Evolutionary conservation across 2,329 filamentous ascomycete species (phyloP), one percentile per base, ranked within the genome.

Genomic region (Aspergillus ruber): DNA sequence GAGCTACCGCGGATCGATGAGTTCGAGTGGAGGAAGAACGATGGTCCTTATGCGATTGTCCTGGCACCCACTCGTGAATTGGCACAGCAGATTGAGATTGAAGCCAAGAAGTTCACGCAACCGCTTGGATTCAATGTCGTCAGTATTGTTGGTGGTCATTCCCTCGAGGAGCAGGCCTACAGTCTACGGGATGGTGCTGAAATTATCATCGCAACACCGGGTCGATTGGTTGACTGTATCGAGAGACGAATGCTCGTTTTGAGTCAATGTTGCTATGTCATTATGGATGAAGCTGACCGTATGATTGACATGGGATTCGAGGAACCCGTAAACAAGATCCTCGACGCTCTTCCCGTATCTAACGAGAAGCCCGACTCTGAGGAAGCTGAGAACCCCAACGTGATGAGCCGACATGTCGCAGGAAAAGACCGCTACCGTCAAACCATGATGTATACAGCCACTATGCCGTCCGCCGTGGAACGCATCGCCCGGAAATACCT

Each of bases 361-460:
- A 97, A 98, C 69, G 88, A 95, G 69, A 98, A 97, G 69, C 93
- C 93, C 0, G 93, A 98, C 68, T 86, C 82, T 0, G 91, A 97
- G 10, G 88, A 88, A 45, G 93, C 93, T 5, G 93, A 98, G 68
- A 81, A 97, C 63, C 77, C 87, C 0, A 75, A 80, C 48, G 82
- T 85, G n/a, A 97, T 97, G 91, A 85, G 83, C 58, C 79, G 82
- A 49, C 86, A 86, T 59, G 73, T 95, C 1, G 84, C 84, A 45
- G 82, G 82, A 15, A 82, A 83, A 56, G 85, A 90, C 60, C 80
- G 86, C 18, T 97, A 97, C 73, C 79, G 93, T 50, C 91, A 98
- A 69, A 98, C 93, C 0, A 98, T 98, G 93, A 98, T 98, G 93
- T 98, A 97, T 81, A 97, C 93, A 55, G 93, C 93, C 45, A 98